Base-by-base conservation (phyloP, 495 filamentous ascomycete genomes). In the Penicillium roqueforti region DNA sequence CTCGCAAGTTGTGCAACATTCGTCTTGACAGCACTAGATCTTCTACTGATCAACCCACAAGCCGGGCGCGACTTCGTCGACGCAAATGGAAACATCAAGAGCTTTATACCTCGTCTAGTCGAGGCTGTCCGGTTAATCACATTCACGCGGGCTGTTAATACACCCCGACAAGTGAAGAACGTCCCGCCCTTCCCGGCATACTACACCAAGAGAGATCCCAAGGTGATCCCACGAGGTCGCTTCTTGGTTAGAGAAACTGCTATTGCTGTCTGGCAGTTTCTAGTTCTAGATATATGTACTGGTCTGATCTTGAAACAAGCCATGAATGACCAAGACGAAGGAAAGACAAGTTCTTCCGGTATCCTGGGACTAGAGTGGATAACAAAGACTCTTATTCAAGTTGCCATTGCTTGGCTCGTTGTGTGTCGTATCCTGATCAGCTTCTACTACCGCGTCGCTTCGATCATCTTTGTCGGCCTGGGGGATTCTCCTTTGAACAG, bases 401-500 rank as follows among this genome's bases (percentile, higher is more conserved):
- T 51, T 37, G 18, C 56, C 7, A 7, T 59, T 23, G 23, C 28
- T 31, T 63, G 54, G 54, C 45, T 63, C n/a, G 1, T 63, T 9
- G 36, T 53, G 9, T 19, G 4, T n/a, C 54, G 65, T 1, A 42
- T 58, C 3, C 1, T 54, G 3, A 39, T 63, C 16, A 58, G 65
- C 46, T 39, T 50, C 11, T 22, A 32, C 8, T 59, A 55, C 29
- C 63, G 62, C 13, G 3, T 57, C 6, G 6, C 40, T 10, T 61
- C 63, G n/a, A 50, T 66, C 26, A 0, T 66, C 0, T 53, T 23
- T 34, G 63, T 66, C 13, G 9, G 51, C 41, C 9, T 28, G 47
- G 14, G 53, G 39, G 2, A 18, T 56, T 22, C 32, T 9, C 58
- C 61, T 1, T 34, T 58, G 45, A 54, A 72, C 11, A 74, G 67